phyloP scores from a whole-genome alignment of 2,329 filamentous ascomycete genomes.

The Fusarium sp. region DNA sequence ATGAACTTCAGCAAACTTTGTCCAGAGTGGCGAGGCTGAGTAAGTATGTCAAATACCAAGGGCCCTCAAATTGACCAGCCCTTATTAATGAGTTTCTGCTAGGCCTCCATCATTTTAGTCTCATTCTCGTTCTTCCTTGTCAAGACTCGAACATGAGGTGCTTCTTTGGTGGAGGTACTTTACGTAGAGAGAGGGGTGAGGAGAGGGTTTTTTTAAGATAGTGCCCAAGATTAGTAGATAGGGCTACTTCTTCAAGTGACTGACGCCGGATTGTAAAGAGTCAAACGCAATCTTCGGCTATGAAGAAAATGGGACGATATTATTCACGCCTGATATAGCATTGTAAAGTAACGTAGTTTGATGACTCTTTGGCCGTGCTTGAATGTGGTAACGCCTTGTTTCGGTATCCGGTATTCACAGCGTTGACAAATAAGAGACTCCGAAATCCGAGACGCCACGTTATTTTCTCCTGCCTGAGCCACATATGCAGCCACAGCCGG shows the following conservation, averaged over 20 bases:
- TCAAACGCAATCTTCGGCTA: not conserved
- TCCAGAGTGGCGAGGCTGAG: constrained; percentile 16
- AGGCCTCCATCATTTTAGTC: constrained; percentile 25
- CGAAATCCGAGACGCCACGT: constrained; percentile 17
- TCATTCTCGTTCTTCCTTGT: constrained; percentile 3
- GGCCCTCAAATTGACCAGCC: not conserved
- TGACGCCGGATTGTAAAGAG: not conserved
- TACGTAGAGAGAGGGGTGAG: constrained; percentile 27
- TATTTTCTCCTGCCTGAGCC: not conserved
- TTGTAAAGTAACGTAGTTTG: not conserved
- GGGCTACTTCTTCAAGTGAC: constrained; percentile 1
- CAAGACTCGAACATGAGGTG: constrained; percentile 29
- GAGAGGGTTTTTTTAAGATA: constrained; percentile 25
- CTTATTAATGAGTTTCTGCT: not conserved
- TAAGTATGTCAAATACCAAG: constrained; percentile 3
- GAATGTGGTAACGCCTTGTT: constrained; percentile 10
- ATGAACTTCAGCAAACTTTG: constrained; percentile 12
- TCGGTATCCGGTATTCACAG: not conserved
- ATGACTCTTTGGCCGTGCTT: constrained; percentile 35
- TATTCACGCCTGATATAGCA: constrained; percentile 2
- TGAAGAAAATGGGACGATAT: not conserved
- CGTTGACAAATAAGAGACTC: constrained; percentile 15
- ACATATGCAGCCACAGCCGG: constrained; percentile 11
- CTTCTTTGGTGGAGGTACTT: constrained; percentile 19
- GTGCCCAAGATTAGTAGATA: constrained; percentile 6